Conservation (phyloP, 116 monocot species). For the Dioscorea cayenensis region DNA sequence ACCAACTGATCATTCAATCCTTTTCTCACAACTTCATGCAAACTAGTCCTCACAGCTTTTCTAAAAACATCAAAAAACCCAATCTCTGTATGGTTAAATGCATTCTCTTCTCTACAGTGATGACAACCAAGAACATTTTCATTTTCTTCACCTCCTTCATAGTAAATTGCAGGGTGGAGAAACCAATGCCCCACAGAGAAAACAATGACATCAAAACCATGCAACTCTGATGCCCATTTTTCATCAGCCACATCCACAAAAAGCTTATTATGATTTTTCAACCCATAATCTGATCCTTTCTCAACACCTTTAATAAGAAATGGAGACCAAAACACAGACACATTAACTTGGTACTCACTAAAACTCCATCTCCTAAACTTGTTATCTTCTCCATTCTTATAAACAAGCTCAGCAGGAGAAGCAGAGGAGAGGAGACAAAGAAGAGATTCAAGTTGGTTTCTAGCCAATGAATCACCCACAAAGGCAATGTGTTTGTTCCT, state of each 20-base stretch:
- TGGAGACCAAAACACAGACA: conserved; percentile 87
- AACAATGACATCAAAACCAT: conserved; percentile 36
- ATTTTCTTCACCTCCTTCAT: conserved; percentile 17
- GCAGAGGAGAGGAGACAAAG: conserved; percentile 64
- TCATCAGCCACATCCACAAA: conserved; percentile 54
- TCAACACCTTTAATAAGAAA: conserved; percentile 64
- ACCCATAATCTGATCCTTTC: conserved; percentile 28
- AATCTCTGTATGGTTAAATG: conserved; percentile 56
- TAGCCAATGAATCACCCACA: conserved; percentile 85
- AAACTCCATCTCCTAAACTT: conserved; percentile 74
- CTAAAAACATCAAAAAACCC: conserved; percentile 66
- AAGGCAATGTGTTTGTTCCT: conserved; percentile 64
- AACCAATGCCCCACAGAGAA: conserved; percentile 86
- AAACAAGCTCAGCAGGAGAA: conserved; percentile 38
- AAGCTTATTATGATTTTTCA: conserved; percentile 51
- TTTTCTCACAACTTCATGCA: conserved; percentile 13
- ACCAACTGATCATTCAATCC: conserved; percentile 15
- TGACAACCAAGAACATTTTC: conserved; percentile 60
- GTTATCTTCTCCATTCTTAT: conserved; percentile 42
- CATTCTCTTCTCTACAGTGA: conserved; percentile 29
- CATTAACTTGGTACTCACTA: conserved; percentile 40
- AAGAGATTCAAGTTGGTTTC: conserved; percentile 88
- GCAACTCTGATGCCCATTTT: conserved; percentile 50
- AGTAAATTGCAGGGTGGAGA: conserved; percentile 48
- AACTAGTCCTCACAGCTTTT: conserved; percentile 37